Conservation (phyloP, 2,329 filamentous ascomycete genomes). For the Pezicula carpinea region DNA sequence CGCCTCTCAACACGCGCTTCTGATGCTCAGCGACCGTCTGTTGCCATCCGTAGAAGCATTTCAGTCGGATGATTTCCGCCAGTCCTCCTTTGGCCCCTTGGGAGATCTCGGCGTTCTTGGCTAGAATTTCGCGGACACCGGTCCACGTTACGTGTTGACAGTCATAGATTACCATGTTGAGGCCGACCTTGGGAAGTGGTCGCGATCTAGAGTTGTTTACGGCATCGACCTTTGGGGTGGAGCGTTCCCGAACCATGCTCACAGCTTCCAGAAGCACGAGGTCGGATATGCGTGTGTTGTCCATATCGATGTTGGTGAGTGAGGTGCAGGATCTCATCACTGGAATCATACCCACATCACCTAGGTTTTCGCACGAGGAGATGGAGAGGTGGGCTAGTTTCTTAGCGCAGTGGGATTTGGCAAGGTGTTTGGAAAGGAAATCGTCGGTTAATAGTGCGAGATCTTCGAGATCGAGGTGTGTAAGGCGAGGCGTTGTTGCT, state of each 20-base stretch:
- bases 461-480: constrained; percentile 87
- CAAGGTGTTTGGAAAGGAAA: constrained; percentile 66
- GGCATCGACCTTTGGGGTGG: constrained; percentile 24
- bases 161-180: constrained; percentile 82
- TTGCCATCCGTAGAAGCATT: constrained; percentile 95
- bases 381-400: constrained; percentile 76
- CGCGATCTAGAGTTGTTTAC: no score
- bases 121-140: constrained; percentile 80
- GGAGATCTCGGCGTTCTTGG: constrained; percentile 72
- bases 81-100: constrained; percentile 52
- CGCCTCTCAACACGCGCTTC: constrained; percentile 75
- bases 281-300: constrained; percentile 90
- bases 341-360: constrained; percentile 79
- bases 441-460: constrained; percentile 71
- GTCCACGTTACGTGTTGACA: constrained; percentile 92
- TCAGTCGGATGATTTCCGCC: constrained; percentile 75
- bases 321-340: constrained; percentile 70
- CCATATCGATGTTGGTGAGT: constrained; percentile 73
- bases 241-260: constrained; percentile 67
- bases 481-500: constrained; percentile 69
- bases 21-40: constrained; percentile 92
- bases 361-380: constrained; percentile 82
- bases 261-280: constrained; percentile 82
- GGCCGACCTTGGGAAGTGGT: constrained; percentile 38
- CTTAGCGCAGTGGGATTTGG: constrained; percentile 68